Evolutionary conservation across 768 basidiomycete genomes (phyloP).

Genomic region (Mycena amicta): DNA sequence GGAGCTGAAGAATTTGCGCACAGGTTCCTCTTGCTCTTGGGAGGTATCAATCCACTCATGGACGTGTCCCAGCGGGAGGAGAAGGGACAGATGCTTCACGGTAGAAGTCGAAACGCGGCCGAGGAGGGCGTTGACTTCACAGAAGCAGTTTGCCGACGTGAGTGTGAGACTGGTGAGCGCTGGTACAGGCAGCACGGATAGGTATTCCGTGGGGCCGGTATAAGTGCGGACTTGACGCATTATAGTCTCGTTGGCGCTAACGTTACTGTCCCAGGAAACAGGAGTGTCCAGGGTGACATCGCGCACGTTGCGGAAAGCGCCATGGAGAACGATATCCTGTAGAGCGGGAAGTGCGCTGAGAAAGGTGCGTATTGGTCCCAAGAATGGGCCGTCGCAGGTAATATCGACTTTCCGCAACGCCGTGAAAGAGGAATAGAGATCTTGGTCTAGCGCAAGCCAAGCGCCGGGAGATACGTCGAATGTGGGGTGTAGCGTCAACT

Average conservation of each 20-base stretch:
- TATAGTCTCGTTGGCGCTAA: not conserved
- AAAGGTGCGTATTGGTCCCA: conserved; percentile 4
- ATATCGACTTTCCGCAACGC: conserved; percentile 4
- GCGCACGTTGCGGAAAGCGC: not conserved
- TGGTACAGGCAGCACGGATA: not conserved
- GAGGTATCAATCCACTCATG: not conserved
- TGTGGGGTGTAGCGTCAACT: conserved; percentile 7
- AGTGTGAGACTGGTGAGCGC: not conserved
- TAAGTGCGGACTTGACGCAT: not conserved
- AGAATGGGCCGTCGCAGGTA: conserved; percentile 14
- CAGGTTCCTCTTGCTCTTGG: not conserved
- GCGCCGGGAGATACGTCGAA: conserved; percentile 13
- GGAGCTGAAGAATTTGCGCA: not conserved
- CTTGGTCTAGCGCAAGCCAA: conserved; percentile 9
- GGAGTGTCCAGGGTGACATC: conserved; percentile 25
- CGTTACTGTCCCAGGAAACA: conserved; percentile 35
- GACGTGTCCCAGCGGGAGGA: not conserved
- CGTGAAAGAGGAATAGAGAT: conserved; percentile 3
- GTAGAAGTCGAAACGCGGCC: not conserved
- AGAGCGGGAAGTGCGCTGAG: conserved; percentile 8
- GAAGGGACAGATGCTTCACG: not conserved
- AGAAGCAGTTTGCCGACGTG: not conserved
- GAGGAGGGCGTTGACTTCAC: not conserved
- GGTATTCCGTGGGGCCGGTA: not conserved
- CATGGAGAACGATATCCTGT: not conserved